Conservation (phyloP, 331 rosid genomes). For the Malus hybrid region DNA sequence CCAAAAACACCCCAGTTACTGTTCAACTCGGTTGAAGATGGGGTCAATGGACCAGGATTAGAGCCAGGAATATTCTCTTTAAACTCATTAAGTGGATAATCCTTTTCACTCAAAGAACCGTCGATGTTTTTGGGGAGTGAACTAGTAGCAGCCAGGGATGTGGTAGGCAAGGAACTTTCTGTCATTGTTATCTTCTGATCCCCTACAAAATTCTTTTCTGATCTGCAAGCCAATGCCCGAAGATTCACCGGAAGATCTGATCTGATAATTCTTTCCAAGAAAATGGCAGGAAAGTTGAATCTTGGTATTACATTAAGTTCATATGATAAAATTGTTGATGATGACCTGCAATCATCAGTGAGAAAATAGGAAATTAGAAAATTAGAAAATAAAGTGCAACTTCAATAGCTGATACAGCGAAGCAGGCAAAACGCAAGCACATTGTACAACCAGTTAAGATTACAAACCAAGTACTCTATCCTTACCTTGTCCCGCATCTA, state of each 20-base stretch:
- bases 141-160: slow-evolving; percentile 17
- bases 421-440: neutral
- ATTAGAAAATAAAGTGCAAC: neutral
- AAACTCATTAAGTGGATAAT: slow-evolving; percentile 35
- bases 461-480: neutral
- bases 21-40: slow-evolving; percentile 45
- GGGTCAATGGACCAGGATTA: slow-evolving; percentile 35
- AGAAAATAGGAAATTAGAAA: neutral
- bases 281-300: slow-evolving; percentile 92
- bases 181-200: slow-evolving; percentile 25
- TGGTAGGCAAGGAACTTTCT: slow-evolving; percentile 24
- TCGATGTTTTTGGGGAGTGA: slow-evolving; percentile 30
- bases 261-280: slow-evolving; percentile 81
- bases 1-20: slow-evolving; percentile 75
- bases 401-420: neutral
- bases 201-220: slow-evolving; percentile 52
- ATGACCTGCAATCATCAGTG: slow-evolving; percentile 45
- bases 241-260: slow-evolving; percentile 96
- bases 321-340: slow-evolving; percentile 63
- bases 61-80: slow-evolving; percentile 44
- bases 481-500: slow-evolving; percentile 72
- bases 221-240: slow-evolving; percentile 76
- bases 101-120: slow-evolving; percentile 32
- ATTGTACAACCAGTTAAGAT: neutral
- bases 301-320: slow-evolving; percentile 94